These are phyloP conservation scores for Suillus luteus DNA, from an alignment of 768 basidiomycete species.

Conservation along the genomic window DNA sequence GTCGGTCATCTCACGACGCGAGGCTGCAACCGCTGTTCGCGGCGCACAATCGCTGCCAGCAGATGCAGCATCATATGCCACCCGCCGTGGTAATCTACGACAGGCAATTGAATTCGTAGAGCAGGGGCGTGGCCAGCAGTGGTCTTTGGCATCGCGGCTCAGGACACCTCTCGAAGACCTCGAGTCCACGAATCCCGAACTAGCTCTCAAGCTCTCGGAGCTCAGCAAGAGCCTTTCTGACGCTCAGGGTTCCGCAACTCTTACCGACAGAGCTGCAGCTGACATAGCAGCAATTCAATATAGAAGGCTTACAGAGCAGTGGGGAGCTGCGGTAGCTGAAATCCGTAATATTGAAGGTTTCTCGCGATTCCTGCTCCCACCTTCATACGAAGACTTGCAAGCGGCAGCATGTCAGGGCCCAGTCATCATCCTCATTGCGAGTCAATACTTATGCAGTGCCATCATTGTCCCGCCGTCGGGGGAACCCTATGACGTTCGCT, in stretches of 20 bases:
- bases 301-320: not conserved
- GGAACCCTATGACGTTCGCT: not conserved
- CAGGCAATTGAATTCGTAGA: not conserved
- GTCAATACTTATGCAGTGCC: not conserved
- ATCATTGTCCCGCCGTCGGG: not conserved
- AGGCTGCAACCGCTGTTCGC: not conserved
- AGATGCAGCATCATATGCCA: not conserved
- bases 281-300: no score
- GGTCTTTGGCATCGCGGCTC: not conserved
- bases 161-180: not conserved
- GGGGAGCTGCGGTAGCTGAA: not conserved
- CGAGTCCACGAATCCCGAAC: not conserved
- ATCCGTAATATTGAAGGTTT: not conserved
- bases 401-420: not conserved
- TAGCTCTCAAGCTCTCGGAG: not conserved
- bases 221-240: not conserved
- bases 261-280: no score
- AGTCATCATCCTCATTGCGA: not conserved
- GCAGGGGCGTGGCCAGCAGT: not conserved
- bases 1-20: not conserved
- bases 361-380: not conserved
- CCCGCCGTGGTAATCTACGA: not conserved
- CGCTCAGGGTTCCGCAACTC: no score
- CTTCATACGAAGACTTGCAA: not conserved
- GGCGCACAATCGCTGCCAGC: not conserved